A percentile compares a stretch with the other conserved stretches of the same genome.
Conservation (phyloP, 345 rosid species). For the Aegle marmelos region DNA sequence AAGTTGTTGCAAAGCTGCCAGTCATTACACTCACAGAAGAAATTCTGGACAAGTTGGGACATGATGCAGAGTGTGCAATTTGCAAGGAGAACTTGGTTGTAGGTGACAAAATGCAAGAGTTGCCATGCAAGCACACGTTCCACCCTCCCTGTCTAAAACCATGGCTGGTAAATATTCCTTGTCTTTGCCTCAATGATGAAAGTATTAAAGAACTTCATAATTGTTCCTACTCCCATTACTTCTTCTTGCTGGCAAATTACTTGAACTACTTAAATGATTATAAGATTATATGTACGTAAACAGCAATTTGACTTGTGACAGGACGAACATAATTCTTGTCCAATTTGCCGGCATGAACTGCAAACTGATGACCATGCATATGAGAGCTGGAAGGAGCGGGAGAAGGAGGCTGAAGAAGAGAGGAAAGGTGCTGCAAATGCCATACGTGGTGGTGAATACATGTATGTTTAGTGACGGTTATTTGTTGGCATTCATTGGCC, state of each 20-base stretch:
- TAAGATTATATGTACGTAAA: not conserved
- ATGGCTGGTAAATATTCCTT: slow-evolving; percentile 73
- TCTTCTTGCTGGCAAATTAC: not conserved
- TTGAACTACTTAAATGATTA: not conserved
- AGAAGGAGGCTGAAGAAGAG: slow-evolving; percentile 90
- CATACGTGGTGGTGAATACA: slow-evolving; percentile 84
- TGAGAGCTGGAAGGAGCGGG: slow-evolving; percentile 90
- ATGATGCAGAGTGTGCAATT: slow-evolving; percentile 82
- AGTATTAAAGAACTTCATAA: not conserved
- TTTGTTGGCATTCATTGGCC: slow-evolving; percentile 7
- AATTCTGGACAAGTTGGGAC: slow-evolving; percentile 55
- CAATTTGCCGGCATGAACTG: slow-evolving; percentile 86
- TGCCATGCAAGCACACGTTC: slow-evolving; percentile 89
- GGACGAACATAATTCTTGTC: slow-evolving; percentile 98
- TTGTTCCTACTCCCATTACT: not conserved
- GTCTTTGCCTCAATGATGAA: not conserved
- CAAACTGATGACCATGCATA: slow-evolving; percentile 86
- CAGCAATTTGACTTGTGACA: slow-evolving; percentile 25
- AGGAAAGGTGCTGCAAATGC: slow-evolving; percentile 93
- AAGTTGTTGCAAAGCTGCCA: slow-evolving; percentile 86
- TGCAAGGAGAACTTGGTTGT: slow-evolving; percentile 76
- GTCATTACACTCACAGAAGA: slow-evolving; percentile 60
- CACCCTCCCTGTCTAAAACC: slow-evolving; percentile 98
- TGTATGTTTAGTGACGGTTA: slow-evolving; percentile 59
- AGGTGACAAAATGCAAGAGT: slow-evolving; percentile 85